Conservation (phyloP, 495 filamentous ascomycete species). For the Xylaria nigripes region DNA sequence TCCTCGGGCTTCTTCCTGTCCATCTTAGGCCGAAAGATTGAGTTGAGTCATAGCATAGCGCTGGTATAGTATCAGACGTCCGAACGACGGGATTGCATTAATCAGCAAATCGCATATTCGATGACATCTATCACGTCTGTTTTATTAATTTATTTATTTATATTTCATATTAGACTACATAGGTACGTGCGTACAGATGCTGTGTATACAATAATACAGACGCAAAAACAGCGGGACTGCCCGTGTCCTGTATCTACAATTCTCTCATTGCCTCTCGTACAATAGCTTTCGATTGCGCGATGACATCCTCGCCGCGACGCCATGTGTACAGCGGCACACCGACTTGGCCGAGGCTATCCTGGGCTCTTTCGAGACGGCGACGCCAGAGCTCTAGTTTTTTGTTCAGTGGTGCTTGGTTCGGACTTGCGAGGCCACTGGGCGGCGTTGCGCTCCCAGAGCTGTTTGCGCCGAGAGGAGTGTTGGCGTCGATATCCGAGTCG, state of each 20-base stretch:
- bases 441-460: conserved; percentile 4
- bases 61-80: background rate
- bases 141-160: background rate
- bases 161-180: background rate
- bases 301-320: conserved; percentile 75
- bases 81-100: no score
- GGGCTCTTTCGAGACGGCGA: conserved; percentile 67
- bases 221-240: background rate
- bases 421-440: conserved; percentile 11
- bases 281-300: conserved; percentile 42
- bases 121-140: background rate
- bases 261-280: conserved; percentile 25
- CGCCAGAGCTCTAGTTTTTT: conserved; percentile 83
- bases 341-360: conserved; percentile 54
- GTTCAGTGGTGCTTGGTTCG: conserved; percentile 35
- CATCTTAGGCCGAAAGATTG: background rate
- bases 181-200: background rate
- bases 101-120: background rate
- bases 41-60: background rate
- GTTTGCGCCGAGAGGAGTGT: conserved; percentile 17
- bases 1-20: background rate
- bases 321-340: conserved; percentile 76
- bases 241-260: background rate
- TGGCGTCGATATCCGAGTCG: conserved; percentile 25
- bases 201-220: background rate